A percentile compares a stretch with the other conserved stretches of the same genome.
Conservation (phyloP, 2,329 filamentous ascomycete species). For the Setomelanomma holmii region DNA sequence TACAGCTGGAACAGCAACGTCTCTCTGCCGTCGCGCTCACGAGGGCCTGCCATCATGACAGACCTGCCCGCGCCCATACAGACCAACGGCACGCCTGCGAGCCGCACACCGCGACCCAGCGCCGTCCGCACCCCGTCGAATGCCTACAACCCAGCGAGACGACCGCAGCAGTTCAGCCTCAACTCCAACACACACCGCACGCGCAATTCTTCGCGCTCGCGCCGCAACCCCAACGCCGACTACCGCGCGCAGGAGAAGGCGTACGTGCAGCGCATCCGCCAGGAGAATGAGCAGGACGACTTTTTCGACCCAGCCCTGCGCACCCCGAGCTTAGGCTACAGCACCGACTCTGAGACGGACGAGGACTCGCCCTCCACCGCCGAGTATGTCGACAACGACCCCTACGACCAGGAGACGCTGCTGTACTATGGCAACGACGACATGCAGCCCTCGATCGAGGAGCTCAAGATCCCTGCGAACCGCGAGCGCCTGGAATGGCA, state of each 20-base stretch:
- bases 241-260: conserved; percentile 90
- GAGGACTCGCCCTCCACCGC: conserved; percentile 90
- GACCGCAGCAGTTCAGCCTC: conserved; percentile 57
- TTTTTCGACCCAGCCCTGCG: conserved; percentile 75
- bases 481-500: conserved; percentile 96
- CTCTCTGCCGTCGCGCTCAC: conserved; percentile 25
- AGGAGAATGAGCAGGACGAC: conserved; percentile 72
- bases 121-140: conserved; percentile 58
- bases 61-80: conserved; percentile 39
- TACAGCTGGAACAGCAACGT: conserved; percentile 32
- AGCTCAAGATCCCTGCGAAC: conserved; percentile 85
- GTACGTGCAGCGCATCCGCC: conserved; percentile 89
- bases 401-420: conserved; percentile 89
- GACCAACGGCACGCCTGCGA: conserved; percentile 25
- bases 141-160: conserved; percentile 57
- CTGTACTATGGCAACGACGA: conserved; percentile 93
- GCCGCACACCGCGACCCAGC: conserved; percentile 45
- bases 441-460: conserved; percentile 85
- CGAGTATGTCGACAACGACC: conserved; percentile 79
- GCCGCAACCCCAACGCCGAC: conserved; percentile 72
- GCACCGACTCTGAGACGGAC: conserved; percentile 81
- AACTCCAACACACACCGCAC: conserved; percentile 56
- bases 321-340: conserved; percentile 71
- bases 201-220: conserved; percentile 63
- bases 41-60: conserved; percentile 34